Percentiles rank a stretch among this genome's conserved stretches.
Conservation (phyloP, 306 rosid species). For the Trifolium fragiferum region DNA sequence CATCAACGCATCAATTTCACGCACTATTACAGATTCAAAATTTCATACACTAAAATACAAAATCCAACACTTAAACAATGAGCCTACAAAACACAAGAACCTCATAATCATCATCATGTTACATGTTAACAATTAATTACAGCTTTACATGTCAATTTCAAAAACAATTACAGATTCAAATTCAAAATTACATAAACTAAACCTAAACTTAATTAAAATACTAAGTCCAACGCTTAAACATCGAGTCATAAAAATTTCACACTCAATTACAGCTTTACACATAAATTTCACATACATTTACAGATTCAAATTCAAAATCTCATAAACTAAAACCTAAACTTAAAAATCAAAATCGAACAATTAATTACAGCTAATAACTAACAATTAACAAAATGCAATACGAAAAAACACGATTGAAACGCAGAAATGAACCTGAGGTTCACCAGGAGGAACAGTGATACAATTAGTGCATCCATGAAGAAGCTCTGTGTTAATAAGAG, state of each 20-base stretch:
- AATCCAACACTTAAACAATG: too few relatives aligned
- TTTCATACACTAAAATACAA: neutral
- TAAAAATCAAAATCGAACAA: neutral
- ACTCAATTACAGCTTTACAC: too few relatives aligned
- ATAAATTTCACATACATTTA: neutral
- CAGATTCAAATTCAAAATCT: neutral
- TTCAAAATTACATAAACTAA: neutral
- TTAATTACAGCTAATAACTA: neutral
- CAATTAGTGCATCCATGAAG: constrained; percentile 88
- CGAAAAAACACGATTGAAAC: too few relatives aligned
- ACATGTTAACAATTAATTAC: neutral
- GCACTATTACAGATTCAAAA: neutral
- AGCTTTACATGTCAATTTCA: neutral
- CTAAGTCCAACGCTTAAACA: neutral
- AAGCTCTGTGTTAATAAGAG: constrained; percentile 86
- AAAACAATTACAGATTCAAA: neutral
- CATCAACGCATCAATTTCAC: neutral
- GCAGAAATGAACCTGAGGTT: constrained; percentile 65
- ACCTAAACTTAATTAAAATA: too few relatives aligned
- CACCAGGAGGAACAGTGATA: constrained; percentile 79
- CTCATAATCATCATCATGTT: too few relatives aligned
- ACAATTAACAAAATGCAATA: too few relatives aligned
- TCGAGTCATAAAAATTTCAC: neutral
- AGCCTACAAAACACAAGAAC: too few relatives aligned
- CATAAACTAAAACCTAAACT: neutral